A percentile compares a stretch with the other conserved stretches of the same genome.
phyloP scores from a whole-genome alignment of 371 early-diverging fungal genomes.

The Rhizopus microsporus region DNA sequence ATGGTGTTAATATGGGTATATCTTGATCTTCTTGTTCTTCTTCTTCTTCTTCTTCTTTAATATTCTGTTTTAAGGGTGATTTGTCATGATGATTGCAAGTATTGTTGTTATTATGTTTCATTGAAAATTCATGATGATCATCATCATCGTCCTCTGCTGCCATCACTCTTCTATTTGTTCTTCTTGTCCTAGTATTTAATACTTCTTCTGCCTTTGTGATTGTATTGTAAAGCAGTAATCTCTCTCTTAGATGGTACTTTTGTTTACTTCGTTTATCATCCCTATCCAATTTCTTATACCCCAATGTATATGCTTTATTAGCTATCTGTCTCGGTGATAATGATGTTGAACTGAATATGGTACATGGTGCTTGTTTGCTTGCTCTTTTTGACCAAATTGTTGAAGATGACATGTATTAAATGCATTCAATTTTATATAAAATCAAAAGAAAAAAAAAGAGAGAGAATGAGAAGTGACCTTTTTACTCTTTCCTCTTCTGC shows the following conservation, averaged over 20 bases:
- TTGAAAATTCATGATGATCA: conserved; percentile 13
- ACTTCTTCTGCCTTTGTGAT: conserved; percentile 45
- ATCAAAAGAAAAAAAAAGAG: conserved; percentile 1
- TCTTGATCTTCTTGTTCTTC: conserved; percentile 17
- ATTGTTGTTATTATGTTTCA: conserved; percentile 5
- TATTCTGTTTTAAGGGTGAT: conserved; percentile 15
- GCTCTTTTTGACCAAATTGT: conserved; percentile 22
- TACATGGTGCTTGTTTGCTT: conserved; percentile 19
- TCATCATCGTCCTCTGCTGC: conserved; percentile 49
- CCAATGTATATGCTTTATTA: conserved; percentile 39
- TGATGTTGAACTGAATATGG: conserved; percentile 23
- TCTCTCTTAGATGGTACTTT: conserved; percentile 42
- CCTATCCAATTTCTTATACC: conserved; percentile 46
- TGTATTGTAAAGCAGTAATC: conserved; percentile 39
- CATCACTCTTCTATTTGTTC: conserved; percentile 49
- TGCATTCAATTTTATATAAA: background rate
- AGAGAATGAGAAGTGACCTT: background rate
- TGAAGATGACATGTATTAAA: background rate
- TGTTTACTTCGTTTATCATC: conserved; percentile 43
- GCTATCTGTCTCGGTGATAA: conserved; percentile 52
- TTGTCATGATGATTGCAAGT: background rate
- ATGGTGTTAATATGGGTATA: conserved; percentile 11
- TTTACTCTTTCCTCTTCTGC: background rate
- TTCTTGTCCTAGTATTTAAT: conserved; percentile 36
- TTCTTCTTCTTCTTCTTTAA: conserved; percentile 8